Base-by-base conservation (phyloP, 176 grass and related monocot species). In the Miscanthus lutarioriparius region DNA sequence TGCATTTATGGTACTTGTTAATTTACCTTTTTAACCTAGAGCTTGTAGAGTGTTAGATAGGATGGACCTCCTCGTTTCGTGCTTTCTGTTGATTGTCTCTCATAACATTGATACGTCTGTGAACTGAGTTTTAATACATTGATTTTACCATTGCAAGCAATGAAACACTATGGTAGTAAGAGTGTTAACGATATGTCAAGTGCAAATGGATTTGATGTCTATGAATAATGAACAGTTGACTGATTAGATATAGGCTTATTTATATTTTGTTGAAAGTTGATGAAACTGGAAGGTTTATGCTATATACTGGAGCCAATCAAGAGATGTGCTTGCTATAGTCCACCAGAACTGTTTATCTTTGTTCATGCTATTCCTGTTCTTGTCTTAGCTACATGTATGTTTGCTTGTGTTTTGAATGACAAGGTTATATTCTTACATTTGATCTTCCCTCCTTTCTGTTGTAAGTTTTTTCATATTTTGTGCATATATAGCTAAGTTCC, bases 401-500 rank as follows among this genome's bases (percentile, higher is more conserved):
- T n/a, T n/a, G n/a, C n/a, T 77, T 65, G 27, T 78, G 5, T 56
- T 65, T 71, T 70, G 64, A 68, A 44, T 5, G 3, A 76, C 43
- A 27, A 77, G 36, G 39, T 56, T 22, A 56, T 56, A 56, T 56
- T 22, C 2, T 56, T 56, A 56, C 53, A 56, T 56, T 56, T 56
- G 53, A 56, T 56, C 53, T 56, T 56, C 27, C 62, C 58, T 56
- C 39, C 44, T 22, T 64, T 88, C 35, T 69, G 4, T 64, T 30
- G 8, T 70, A 77, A 64, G 25, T 26, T 77, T 19, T 64, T 77
- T 33, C 8, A 10, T 70, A 89, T 15, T 62, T n/a, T n/a, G n/a
- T n/a, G 23, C 23, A n/a, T 48, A 47, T 19, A 25, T 64, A 69
- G 2, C 7, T 14, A 70, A 49, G n/a, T 48, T 37, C 53, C 39